These are phyloP conservation scores for Boletus subcaerulescens DNA, from an alignment of 768 basidiomycete genomes.

Conservation along the genomic window DNA sequence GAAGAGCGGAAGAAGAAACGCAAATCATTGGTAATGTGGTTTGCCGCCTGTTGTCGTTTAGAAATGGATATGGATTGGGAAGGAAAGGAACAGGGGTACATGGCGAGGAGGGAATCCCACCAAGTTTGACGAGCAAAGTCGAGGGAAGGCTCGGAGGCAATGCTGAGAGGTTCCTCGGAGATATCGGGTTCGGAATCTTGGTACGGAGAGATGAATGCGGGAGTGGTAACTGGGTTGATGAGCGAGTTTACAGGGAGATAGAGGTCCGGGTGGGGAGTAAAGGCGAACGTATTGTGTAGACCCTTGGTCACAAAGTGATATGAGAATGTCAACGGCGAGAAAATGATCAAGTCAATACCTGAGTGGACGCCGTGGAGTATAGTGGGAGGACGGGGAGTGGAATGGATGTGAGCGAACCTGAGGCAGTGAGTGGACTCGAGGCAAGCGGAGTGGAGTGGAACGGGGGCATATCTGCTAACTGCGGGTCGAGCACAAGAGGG, in stretches of 20 bases:
- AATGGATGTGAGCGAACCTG: slow-evolving; percentile 9
- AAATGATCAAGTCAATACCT: slow-evolving; percentile 30
- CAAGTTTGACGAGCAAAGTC: slow-evolving; percentile 69
- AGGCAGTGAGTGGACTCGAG: not conserved
- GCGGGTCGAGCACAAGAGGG: slow-evolving; percentile 25
- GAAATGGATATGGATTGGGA: slow-evolving; percentile 35
- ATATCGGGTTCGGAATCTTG: slow-evolving; percentile 12
- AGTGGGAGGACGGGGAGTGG: slow-evolving; percentile 7
- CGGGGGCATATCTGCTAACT: slow-evolving; percentile 17
- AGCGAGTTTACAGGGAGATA: not conserved
- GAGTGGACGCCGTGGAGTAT: slow-evolving; percentile 21
- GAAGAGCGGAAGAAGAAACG: slow-evolving; percentile 62
- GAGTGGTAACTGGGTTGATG: not conserved
- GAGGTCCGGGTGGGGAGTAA: slow-evolving; percentile 5
- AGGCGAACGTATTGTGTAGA: slow-evolving; percentile 3
- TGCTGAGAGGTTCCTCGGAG: slow-evolving; percentile 18
- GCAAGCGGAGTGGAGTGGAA: slow-evolving; percentile 10
- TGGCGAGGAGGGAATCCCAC: slow-evolving; percentile 69
- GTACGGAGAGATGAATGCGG: slow-evolving; percentile 7
- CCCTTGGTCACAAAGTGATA: slow-evolving; percentile 21
- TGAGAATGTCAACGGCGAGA: slow-evolving; percentile 23
- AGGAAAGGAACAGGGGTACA: slow-evolving; percentile 44
- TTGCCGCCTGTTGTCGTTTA: slow-evolving; percentile 46
- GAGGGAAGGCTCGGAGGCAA: slow-evolving; percentile 58
- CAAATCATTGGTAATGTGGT: slow-evolving; percentile 51